These are phyloP conservation scores for Ophiognomonia clavigignenti-juglandacearum DNA, from an alignment of 2,329 filamentous ascomycete species.

Conservation along the genomic window DNA sequence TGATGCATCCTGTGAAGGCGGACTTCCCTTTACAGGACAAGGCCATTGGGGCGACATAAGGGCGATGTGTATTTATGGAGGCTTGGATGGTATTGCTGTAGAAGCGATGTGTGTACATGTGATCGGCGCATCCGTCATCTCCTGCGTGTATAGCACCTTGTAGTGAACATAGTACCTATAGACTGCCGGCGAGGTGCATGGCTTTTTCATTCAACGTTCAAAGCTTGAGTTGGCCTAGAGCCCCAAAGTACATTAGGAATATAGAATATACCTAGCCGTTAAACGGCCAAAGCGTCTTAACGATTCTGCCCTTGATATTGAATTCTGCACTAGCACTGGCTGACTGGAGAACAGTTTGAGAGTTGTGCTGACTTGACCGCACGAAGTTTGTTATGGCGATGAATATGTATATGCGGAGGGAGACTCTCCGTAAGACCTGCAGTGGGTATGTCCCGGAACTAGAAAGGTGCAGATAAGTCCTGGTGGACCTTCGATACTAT, in stretches of 20 bases:
- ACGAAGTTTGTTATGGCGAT: too few relatives aligned
- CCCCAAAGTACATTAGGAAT: neutral
- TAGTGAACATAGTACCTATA: slow-evolving; percentile 6
- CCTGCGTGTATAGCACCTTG: slow-evolving; percentile 4
- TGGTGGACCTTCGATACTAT: too few relatives aligned
- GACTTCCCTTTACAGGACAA: slow-evolving; percentile 17
- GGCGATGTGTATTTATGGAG: neutral
- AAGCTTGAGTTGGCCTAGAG: neutral
- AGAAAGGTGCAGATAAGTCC: too few relatives aligned
- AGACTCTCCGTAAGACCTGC: too few relatives aligned
- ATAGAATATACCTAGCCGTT: too few relatives aligned
- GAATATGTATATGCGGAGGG: too few relatives aligned
- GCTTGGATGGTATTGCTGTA: neutral
- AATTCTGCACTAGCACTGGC: too few relatives aligned
- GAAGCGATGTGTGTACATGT: neutral
- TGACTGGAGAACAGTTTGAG: too few relatives aligned
- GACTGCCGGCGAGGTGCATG: neutral
- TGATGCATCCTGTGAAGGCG: slow-evolving; percentile 61
- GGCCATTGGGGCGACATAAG: slow-evolving; percentile 14
- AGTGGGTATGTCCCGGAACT: too few relatives aligned
- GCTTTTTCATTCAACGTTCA: neutral
- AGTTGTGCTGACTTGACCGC: too few relatives aligned
- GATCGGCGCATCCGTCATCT: neutral
- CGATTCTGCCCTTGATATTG: too few relatives aligned
- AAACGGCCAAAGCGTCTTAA: too few relatives aligned